Conservation (phyloP, 2,329 filamentous ascomycete species). For the Aspergillus sp. region DNA sequence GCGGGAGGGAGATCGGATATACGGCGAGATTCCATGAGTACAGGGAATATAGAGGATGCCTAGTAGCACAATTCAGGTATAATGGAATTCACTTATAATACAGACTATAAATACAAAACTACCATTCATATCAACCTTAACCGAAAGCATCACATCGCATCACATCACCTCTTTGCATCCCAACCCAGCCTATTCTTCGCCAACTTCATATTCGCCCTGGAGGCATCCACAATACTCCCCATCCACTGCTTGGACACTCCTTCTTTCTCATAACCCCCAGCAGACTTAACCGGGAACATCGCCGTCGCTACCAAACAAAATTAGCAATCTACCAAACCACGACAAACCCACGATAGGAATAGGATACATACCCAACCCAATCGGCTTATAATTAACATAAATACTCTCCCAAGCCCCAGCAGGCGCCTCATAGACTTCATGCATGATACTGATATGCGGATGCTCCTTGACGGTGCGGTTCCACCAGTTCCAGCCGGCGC, state of each 20-base stretch:
- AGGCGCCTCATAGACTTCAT: constrained; percentile 5
- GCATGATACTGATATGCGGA: constrained; percentile 5
- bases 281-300: not conserved
- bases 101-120: no score
- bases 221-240: not conserved
- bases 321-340: not conserved
- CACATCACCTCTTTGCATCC: not conserved
- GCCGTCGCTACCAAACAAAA: not conserved
- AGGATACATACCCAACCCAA: not conserved
- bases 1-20: not conserved
- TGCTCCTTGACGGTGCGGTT: not conserved
- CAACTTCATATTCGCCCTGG: constrained; percentile 1
- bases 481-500: constrained; percentile 9
- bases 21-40: not conserved
- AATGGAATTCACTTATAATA: not conserved
- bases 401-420: constrained; percentile 5
- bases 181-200: not conserved
- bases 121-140: no score
- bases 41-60: no score
- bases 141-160: no score
- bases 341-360: not conserved
- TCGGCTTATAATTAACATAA: constrained; percentile 1
- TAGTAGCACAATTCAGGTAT: no score
- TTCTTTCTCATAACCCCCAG: no score
- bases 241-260: not conserved